Base-by-base conservation (phyloP, 2,329 filamentous ascomycete genomes). In the Ophiobolus disseminans region DNA sequence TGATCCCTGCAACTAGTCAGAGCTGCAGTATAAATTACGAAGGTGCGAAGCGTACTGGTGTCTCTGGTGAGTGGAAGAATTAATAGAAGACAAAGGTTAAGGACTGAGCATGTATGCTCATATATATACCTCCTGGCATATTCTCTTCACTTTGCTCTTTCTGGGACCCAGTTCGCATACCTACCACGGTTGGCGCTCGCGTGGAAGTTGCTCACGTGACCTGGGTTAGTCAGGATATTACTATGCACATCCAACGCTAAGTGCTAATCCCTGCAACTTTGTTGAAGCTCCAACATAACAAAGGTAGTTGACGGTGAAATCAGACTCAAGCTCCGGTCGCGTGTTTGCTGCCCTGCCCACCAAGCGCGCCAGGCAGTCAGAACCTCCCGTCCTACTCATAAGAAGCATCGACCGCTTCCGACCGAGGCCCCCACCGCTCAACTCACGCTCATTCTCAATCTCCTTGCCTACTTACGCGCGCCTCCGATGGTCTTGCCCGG, bases 401-500 rank as follows among this genome's bases (percentile, higher is more conserved):
- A 64, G 54, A 60, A 58, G 50, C 55, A 44, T 63, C 48, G 48
- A 63, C 10, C 62, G 60, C 41, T 62, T 65, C 53, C 56, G 53
- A 50, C 56, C 48, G 44, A 63, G 59, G 52, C 63, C 63, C 8
- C 56, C 58, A 37, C 48, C 58, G 50, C 52, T 57, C 45, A 43
- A 48, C 40, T 19, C 54, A 56, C 66, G 51, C 45, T 65, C 65
- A 10, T 67, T 65, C 54, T 53, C 55, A 20, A 44, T 55, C 14
- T 48, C 60, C n/a, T n/a, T n/a, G 26, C 47, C 55, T 23, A 39
- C 52, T 7, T 42, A 52, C 35, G 55, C 48, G 47, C 53, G 55
- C 56, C 55, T 58, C 63, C 55, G 60, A 71, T 72, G 68, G 58
- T 35, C 58, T 57, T 42, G 50, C 40, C 14, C 62, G 49, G 40